Evolutionary conservation across 768 basidiomycete species (phyloP).

Genomic region (Naganishia vishniacii): DNA sequence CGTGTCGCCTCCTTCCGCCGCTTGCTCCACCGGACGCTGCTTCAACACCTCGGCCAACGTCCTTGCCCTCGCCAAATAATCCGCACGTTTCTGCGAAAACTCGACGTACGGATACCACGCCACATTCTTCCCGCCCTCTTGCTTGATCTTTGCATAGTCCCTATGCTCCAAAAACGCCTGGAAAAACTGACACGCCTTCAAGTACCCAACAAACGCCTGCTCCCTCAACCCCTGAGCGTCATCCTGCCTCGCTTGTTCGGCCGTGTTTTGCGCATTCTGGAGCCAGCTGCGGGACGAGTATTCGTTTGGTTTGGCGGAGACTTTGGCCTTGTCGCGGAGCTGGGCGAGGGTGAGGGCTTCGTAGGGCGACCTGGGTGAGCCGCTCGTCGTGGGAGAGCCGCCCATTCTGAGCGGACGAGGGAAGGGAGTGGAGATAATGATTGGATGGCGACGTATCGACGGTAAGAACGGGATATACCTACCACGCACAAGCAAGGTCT

Average conservation of each 20-base stretch:
- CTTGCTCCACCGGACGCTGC: constrained; percentile 50
- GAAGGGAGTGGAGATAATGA: no score
- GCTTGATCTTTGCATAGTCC: constrained; percentile 22
- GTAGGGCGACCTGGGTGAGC: neutral
- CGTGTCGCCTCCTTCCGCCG: neutral
- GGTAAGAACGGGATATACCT: no score
- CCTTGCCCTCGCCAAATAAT: constrained; percentile 52
- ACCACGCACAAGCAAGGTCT: no score
- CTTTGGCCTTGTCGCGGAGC: constrained; percentile 15
- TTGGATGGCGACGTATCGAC: no score
- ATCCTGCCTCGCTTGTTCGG: constrained; percentile 22
- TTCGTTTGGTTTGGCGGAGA: constrained; percentile 14
- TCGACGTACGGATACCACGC: constrained; percentile 62
- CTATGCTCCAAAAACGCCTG: constrained; percentile 21
- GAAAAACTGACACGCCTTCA: constrained; percentile 27
- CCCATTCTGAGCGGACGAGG: no score
- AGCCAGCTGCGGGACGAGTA: constrained; percentile 25
- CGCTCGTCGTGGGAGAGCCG: no score
- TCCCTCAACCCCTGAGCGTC: constrained; percentile 18
- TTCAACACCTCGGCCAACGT: constrained; percentile 54
- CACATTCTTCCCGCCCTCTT: constrained; percentile 48
- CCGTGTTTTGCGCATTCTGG: constrained; percentile 16
- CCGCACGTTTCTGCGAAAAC: constrained; percentile 59
- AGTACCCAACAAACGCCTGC: constrained; percentile 29
- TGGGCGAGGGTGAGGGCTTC: constrained; percentile 17